These are phyloP conservation scores for Rhizopus sp. DNA, from an alignment of 371 early-diverging fungal genomes.

Conservation along the genomic window DNA sequence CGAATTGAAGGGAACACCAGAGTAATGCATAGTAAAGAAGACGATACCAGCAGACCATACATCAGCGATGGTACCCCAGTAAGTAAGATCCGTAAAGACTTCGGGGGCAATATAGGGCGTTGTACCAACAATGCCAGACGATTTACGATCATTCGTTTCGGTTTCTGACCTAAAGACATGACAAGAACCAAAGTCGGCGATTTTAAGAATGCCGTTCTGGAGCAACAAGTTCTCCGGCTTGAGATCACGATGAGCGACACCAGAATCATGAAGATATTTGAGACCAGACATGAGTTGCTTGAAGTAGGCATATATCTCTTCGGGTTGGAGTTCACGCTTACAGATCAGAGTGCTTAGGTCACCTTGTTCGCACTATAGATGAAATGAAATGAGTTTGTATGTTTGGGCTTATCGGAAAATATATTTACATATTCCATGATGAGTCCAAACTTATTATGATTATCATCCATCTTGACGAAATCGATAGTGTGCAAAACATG, in stretches of 20 bases:
- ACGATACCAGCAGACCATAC: slow-evolving; percentile 85
- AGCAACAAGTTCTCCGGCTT: slow-evolving; percentile 71
- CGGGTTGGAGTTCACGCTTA: slow-evolving; percentile 25
- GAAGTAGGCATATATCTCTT: slow-evolving; percentile 37
- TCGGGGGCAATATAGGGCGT: slow-evolving; percentile 92
- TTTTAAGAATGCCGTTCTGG: slow-evolving; percentile 51
- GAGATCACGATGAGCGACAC: slow-evolving; percentile 79
- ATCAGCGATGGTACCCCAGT: slow-evolving; percentile 75
- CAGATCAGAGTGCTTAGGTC: slow-evolving; percentile 37
- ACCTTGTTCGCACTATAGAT: slow-evolving; percentile 39
- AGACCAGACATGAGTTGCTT: slow-evolving; percentile 73
- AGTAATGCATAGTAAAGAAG: slow-evolving; percentile 76
- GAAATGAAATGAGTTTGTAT: not conserved
- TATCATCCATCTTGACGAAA: slow-evolving; percentile 37
- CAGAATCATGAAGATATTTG: slow-evolving; percentile 68
- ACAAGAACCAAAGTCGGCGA: slow-evolving; percentile 92
- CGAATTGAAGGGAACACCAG: slow-evolving; percentile 62
- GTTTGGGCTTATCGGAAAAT: not conserved
- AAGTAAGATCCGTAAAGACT: slow-evolving; percentile 52
- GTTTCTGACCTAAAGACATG: slow-evolving; percentile 86
- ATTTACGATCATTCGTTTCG: slow-evolving; percentile 66
- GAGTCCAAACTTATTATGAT: slow-evolving; percentile 35
- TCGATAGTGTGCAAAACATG: slow-evolving; percentile 24
- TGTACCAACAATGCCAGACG: slow-evolving; percentile 80
- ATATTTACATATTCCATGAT: slow-evolving; percentile 49